phyloP scores from a whole-genome alignment of 169 alveolate species.

The Plasmodium gonderi region DNA sequence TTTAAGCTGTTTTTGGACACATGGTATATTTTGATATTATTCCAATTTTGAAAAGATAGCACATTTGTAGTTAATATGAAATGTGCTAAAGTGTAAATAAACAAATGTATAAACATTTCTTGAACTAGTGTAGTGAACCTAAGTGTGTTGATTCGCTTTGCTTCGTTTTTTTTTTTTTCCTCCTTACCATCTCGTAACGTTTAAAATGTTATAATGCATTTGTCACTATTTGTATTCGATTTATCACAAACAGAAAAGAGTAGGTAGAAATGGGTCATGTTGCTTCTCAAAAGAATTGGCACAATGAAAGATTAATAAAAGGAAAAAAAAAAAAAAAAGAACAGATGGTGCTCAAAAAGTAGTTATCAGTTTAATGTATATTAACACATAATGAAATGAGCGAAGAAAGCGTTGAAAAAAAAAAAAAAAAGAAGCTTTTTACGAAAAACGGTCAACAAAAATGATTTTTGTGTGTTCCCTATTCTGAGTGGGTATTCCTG shows the following conservation, averaged over 20 bases:
- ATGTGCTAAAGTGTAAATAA: neutral
- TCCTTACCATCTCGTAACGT: no score
- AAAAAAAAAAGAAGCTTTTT: neutral
- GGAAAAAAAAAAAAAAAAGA: no score
- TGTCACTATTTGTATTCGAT: no score
- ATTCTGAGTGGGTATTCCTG: neutral
- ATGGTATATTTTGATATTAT: neutral
- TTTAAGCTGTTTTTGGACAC: neutral
- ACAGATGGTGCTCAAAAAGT: no score
- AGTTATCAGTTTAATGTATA: neutral
- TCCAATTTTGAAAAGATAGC: neutral
- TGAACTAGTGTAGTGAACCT: neutral
- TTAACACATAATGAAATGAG: neutral
- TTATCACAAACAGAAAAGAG: no score
- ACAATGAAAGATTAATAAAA: neutral
- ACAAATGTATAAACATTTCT: conserved; percentile 23
- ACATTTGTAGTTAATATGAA: neutral
- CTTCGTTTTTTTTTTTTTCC: conserved; percentile 3
- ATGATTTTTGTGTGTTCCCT: neutral
- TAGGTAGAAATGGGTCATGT: no score
- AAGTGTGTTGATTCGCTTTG: neutral
- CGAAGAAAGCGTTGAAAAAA: neutral
- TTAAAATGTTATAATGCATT: no score
- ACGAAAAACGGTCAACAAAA: neutral
- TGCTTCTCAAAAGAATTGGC: neutral